Evolutionary conservation across 1,284 basidiomycete genomes (phyloP).

Genomic region (Jaminaea rosea): DNA sequence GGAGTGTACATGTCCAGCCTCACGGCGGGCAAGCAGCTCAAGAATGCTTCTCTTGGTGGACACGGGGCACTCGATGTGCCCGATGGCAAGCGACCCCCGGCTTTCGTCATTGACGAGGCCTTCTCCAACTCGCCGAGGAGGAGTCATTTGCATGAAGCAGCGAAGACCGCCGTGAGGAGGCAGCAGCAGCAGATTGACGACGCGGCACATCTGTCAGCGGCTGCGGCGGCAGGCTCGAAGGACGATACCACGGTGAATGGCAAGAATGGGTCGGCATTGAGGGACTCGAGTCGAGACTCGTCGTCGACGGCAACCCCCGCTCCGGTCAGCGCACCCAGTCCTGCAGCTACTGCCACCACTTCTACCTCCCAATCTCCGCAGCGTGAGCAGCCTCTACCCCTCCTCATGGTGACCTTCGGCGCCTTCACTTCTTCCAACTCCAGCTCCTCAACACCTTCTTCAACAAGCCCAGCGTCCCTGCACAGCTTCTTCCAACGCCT

Average conservation of each 20-base stretch:
- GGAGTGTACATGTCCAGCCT: constrained; percentile 47
- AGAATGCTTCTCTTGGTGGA: constrained; percentile 46
- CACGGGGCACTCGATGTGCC: constrained; percentile 50
- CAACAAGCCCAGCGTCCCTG: not conserved
- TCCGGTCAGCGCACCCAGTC: not conserved
- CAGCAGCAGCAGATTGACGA: no score
- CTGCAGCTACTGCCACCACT: constrained; percentile 1
- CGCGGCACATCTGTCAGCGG: no score
- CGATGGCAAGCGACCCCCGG: constrained; percentile 29
- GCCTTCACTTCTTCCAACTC: constrained; percentile 45
- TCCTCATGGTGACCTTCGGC: constrained; percentile 30
- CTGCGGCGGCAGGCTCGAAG: constrained; percentile 4
- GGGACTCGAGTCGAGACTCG: not conserved
- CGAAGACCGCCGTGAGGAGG: constrained; percentile 46
- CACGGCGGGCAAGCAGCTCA: constrained; percentile 42
- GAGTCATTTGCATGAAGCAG: constrained; percentile 67
- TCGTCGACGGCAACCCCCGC: not conserved
- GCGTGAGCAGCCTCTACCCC: constrained; percentile 20
- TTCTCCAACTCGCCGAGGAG: constrained; percentile 65
- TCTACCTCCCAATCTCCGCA: no score
- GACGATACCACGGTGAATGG: constrained; percentile 1
- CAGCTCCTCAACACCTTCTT: constrained; percentile 40
- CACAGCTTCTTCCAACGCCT: constrained; percentile 52
- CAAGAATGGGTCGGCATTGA: not conserved
- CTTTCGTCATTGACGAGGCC: constrained; percentile 53